These are phyloP conservation scores for Pythium volutum DNA, from an alignment of 352 stramenopile genomes.

Conservation along the genomic window DNA sequence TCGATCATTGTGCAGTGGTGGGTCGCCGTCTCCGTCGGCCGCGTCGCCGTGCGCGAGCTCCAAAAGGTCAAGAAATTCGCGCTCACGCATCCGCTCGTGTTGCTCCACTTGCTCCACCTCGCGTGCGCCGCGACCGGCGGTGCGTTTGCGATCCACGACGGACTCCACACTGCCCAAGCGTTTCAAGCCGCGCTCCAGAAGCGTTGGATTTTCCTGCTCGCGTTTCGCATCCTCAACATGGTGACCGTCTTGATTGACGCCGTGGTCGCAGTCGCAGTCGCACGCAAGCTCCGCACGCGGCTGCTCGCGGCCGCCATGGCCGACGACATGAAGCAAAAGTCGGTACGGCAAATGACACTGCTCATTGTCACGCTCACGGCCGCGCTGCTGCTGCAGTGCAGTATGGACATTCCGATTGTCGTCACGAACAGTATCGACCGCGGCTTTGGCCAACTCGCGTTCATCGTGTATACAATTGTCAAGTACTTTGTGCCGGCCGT, in stretches of 20 bases:
- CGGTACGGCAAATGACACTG: constrained; percentile 64
- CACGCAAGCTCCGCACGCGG: constrained; percentile 39
- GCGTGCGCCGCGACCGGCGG: constrained; percentile 32
- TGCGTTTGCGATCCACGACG: constrained; percentile 31
- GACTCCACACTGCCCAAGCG: constrained; percentile 18
- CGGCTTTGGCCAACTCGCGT: constrained; percentile 32
- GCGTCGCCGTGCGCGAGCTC: constrained; percentile 44
- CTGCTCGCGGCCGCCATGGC: constrained; percentile 61
- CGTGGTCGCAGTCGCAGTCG: constrained; percentile 40
- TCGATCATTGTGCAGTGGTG: constrained; percentile 72
- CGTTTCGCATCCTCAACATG: constrained; percentile 44
- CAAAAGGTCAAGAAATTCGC: constrained; percentile 47
- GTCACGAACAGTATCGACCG: constrained; percentile 21
- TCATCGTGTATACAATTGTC: constrained; percentile 40
- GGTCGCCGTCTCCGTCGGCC: constrained; percentile 48
- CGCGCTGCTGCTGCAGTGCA: constrained; percentile 42
- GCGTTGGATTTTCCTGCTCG: constrained; percentile 25
- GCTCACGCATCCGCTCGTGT: constrained; percentile 51
- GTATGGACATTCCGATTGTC: constrained; percentile 52
- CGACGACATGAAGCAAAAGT: constrained; percentile 76
- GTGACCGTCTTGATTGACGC: constrained; percentile 44
- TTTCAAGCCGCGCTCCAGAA: constrained; percentile 29
- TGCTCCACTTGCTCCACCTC: constrained; percentile 57
- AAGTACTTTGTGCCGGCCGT: constrained; percentile 55
- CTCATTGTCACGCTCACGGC: constrained; percentile 43